Evolutionary conservation across 768 basidiomycete genomes (phyloP).

Genomic region (Tephrocybe sp.): DNA sequence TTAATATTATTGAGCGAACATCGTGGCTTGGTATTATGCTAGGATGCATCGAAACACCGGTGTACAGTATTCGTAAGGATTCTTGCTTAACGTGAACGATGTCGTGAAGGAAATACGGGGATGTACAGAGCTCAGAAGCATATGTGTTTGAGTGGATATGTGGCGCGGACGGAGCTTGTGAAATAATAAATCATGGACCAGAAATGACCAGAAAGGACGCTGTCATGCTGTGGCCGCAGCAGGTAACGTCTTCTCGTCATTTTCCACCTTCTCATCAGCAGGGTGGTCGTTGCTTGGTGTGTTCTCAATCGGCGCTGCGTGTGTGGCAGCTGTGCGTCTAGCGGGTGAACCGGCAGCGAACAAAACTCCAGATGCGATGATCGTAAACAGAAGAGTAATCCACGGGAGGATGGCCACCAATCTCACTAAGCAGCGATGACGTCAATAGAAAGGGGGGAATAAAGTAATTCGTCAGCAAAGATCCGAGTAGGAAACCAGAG

Average conservation of each 20-base stretch:
- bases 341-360: constrained; percentile 27
- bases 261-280: not conserved
- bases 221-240: constrained; percentile 8
- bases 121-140: not conserved
- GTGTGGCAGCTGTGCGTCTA: not conserved
- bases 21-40: too few relatives aligned
- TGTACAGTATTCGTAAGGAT: too few relatives aligned
- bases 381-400: constrained; percentile 44
- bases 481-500: not conserved
- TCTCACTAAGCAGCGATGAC: constrained; percentile 34
- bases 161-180: not conserved
- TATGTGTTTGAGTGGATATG: not conserved
- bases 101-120: not conserved
- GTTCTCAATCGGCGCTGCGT: not conserved
- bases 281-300: not conserved
- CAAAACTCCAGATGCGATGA: constrained; percentile 34
- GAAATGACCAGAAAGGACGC: constrained; percentile 18
- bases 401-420: constrained; percentile 53
- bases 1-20: too few relatives aligned
- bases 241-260: constrained; percentile 14
- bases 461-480: not conserved
- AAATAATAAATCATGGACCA: constrained; percentile 12
- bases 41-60: too few relatives aligned
- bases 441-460: not conserved
- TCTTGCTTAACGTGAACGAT: not conserved